Percentiles rank a stretch among this genome's conserved stretches.
phyloP scores from a whole-genome alignment of 192 early-diverging fungal species.

The Podila epicladia region DNA sequence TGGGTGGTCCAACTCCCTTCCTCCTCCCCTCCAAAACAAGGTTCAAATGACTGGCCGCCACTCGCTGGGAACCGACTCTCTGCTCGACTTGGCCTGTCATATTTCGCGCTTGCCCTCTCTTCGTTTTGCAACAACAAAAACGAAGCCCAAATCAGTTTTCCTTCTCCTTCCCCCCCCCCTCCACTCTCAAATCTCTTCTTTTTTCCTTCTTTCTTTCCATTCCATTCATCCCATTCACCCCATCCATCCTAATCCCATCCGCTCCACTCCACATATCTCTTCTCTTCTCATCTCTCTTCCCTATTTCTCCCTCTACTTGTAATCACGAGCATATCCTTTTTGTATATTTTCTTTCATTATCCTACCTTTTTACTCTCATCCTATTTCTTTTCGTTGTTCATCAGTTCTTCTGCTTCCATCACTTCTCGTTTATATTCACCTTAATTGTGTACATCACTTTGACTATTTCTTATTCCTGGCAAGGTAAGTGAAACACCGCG shows the following conservation, averaged over 20 bases:
- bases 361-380: background rate
- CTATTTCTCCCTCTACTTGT: background rate
- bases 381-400: background rate
- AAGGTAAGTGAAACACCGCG: too few relatives aligned
- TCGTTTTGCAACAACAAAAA: too few relatives aligned
- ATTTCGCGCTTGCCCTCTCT: conserved; percentile 1
- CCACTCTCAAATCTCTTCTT: background rate
- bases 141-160: background rate
- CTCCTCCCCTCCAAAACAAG: too few relatives aligned
- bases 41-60: too few relatives aligned
- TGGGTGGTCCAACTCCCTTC: background rate
- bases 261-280: background rate
- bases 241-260: background rate
- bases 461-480: too few relatives aligned
- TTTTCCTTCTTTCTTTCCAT: background rate
- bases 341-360: background rate
- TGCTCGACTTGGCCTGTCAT: background rate
- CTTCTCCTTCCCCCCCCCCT: too few relatives aligned
- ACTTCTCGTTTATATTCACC: background rate
- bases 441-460: too few relatives aligned
- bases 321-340: background rate
- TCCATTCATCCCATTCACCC: background rate
- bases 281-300: background rate
- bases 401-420: background rate
- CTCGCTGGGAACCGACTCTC: background rate